These are phyloP conservation scores for Rosa multiflora DNA, from an alignment of 306 rosid genomes.

Conservation along the genomic window DNA sequence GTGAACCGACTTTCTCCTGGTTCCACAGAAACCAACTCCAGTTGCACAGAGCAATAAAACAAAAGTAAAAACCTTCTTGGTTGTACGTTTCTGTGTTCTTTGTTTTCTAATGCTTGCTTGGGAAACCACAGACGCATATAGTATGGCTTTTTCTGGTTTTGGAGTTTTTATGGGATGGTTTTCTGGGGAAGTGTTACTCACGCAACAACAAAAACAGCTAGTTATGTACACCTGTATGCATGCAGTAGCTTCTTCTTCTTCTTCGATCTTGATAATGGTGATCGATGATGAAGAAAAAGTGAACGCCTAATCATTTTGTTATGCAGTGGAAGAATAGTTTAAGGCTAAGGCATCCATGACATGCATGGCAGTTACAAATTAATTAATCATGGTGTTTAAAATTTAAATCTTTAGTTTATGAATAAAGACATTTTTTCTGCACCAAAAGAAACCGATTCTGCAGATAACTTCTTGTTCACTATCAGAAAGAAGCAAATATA, in stretches of 20 bases:
- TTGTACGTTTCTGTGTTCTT: background rate
- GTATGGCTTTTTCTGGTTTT: background rate
- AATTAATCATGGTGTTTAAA: background rate
- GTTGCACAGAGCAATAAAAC: background rate
- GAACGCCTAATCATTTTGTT: background rate
- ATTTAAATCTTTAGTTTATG: background rate
- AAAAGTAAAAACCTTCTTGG: background rate
- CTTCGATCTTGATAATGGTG: background rate
- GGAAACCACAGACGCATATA: background rate
- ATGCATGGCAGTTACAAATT: background rate
- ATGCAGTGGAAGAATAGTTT: background rate
- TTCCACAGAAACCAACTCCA: background rate
- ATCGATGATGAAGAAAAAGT: background rate
- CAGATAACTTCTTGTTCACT: background rate
- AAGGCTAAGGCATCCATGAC: background rate
- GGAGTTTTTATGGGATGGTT: background rate
- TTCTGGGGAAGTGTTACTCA: background rate
- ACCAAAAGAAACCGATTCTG: background rate
- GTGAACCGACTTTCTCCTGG: background rate
- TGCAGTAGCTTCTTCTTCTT: background rate
- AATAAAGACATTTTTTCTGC: background rate
- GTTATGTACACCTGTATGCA: background rate
- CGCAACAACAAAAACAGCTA: background rate
- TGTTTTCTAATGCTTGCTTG: background rate
- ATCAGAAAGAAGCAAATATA: background rate